Conservation (phyloP, 2,329 filamentous ascomycete species). For the Phyllosticta capitalensis region DNA sequence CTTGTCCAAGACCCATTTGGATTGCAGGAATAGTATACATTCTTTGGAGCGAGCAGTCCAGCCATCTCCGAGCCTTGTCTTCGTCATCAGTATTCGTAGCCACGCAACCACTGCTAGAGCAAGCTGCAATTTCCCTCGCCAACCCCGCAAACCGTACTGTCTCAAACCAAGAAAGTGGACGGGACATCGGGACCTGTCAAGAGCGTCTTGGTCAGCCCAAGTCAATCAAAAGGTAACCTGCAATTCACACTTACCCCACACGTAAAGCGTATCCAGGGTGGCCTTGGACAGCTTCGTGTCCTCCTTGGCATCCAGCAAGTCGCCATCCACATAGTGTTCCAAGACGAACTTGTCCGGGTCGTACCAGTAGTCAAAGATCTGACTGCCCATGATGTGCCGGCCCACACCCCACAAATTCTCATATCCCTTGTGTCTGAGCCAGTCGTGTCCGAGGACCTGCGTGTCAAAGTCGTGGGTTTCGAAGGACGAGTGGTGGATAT, state of each 20-base stretch:
- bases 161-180: background rate
- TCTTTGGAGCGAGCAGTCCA: too few relatives aligned
- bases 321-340: constrained; percentile 61
- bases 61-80: too few relatives aligned
- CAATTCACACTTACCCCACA: constrained; percentile 7
- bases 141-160: too few relatives aligned
- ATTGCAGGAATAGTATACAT: too few relatives aligned
- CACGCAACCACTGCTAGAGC: too few relatives aligned
- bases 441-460: constrained; percentile 61
- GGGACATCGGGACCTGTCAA: background rate
- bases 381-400: constrained; percentile 58
- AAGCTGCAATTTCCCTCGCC: too few relatives aligned
- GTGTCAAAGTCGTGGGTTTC: constrained; percentile 65
- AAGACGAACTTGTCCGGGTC: constrained; percentile 55
- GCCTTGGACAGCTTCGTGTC: background rate
- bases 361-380: constrained; percentile 67
- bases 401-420: constrained; percentile 62
- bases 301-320: constrained; percentile 4
- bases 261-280: constrained; percentile 3
- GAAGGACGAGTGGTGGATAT: constrained; percentile 60
- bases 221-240: background rate
- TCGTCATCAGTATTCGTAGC: too few relatives aligned
- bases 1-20: too few relatives aligned
- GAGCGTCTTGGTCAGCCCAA: background rate
- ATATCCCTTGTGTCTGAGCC: constrained; percentile 54